Evolutionary conservation across 1,139 yeast species (phyloP).

Genomic region (Candida glucosophila): DNA sequence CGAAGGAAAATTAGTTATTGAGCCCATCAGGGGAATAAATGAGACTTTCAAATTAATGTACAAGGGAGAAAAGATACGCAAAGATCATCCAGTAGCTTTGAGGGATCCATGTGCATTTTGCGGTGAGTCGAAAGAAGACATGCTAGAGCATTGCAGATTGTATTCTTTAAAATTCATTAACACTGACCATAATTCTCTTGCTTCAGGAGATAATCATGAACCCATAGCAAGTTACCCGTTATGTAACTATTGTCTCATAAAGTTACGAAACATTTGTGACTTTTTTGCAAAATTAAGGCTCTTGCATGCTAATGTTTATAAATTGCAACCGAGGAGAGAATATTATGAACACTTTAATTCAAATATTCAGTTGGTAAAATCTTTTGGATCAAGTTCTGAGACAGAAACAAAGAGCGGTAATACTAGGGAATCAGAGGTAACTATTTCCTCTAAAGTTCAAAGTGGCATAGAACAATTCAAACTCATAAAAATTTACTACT

Average conservation of each 20-base stretch:
- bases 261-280: conserved; percentile 74
- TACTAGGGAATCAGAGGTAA: conserved; percentile 8
- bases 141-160: conserved; percentile 68
- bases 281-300: conserved; percentile 66
- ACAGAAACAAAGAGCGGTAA: conserved; percentile 42
- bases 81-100: conserved; percentile 58
- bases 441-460: no score
- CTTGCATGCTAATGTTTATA: conserved; percentile 43
- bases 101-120: conserved; percentile 72
- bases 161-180: conserved; percentile 49
- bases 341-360: conserved; percentile 29
- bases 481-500: conserved; percentile 17
- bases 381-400: conserved; percentile 9
- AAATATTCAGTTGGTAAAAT: conserved; percentile 3
- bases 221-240: conserved; percentile 51
- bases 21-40: conserved; percentile 80
- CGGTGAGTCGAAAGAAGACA: conserved; percentile 64
- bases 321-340: conserved; percentile 15
- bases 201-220: conserved; percentile 11
- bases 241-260: conserved; percentile 74
- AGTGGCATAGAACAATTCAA: conserved; percentile 16
- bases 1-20: conserved; percentile 80
- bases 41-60: conserved; percentile 48
- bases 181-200: conserved; percentile 11
- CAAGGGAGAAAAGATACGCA: conserved; percentile 6